phyloP scores from a whole-genome alignment of 2,329 filamentous ascomycete genomes.

The Scolecobasidium constrictum region DNA sequence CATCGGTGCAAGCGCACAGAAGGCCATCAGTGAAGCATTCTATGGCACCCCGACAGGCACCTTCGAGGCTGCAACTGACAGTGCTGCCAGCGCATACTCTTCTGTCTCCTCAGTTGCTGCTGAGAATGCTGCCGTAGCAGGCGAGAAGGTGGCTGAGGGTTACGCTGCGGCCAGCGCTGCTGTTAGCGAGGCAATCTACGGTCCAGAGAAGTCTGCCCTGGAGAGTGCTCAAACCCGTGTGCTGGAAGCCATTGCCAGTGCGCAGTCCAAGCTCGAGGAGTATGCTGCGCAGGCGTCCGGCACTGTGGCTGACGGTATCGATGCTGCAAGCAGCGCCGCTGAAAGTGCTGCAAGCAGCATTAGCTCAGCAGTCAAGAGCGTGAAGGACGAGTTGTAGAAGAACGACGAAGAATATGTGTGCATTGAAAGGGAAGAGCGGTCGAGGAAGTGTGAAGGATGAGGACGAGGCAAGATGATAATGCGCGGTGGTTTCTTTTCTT shows the following conservation, averaged over 20 bases:
- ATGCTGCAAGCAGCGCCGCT: conserved; percentile 18
- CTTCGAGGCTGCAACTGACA: conserved; percentile 41
- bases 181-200: conserved; percentile 36
- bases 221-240: conserved; percentile 33
- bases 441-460: too few relatives aligned
- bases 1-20: conserved; percentile 44
- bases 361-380: conserved; percentile 29
- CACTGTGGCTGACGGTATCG: conserved; percentile 18
- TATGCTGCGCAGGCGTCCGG: conserved; percentile 18
- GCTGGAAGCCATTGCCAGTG: conserved; percentile 31
- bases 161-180: conserved; percentile 17
- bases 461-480: too few relatives aligned
- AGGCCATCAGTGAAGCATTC: conserved; percentile 41
- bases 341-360: conserved; percentile 33
- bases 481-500: too few relatives aligned
- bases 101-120: conserved; percentile 34
- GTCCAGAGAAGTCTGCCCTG: conserved; percentile 34
- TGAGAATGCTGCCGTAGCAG: conserved; percentile 16
- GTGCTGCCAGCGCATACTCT: conserved; percentile 40
- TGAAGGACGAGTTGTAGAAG: conserved; percentile 42
- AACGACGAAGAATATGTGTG: neutral
- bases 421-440: neutral
- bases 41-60: conserved; percentile 44
- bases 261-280: conserved; percentile 29
- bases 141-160: conserved; percentile 16